Evolutionary conservation across 1,284 basidiomycete species (phyloP), one percentile per base, ranked within the genome.

Genomic region (Exsudoporus floridanus): DNA sequence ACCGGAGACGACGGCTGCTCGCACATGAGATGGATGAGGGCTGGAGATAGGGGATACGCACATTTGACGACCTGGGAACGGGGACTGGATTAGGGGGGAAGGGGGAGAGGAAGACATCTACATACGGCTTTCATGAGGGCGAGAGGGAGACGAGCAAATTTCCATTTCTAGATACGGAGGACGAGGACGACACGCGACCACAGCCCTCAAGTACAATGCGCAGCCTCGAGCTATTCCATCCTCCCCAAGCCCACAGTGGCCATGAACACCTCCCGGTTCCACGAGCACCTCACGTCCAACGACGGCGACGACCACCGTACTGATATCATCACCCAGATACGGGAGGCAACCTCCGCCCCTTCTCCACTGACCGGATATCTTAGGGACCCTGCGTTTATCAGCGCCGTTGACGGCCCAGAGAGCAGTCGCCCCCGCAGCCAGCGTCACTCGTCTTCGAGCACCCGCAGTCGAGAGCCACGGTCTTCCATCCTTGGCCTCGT

Each of bases 1-100:
- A 41, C 92, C 92, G 48, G 92, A 94, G 60, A 91, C 81, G 60
- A 92, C 91, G 67, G 90, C 92, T 94, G 65, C 40, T 54, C 44
- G 54, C 53, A 46, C 50, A 42, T 65, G 50, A 60, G 54, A 42
- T 38, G 19, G 31, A 31, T 25, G 44, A 43, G 18, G 10, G 5
- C 27, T 14, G 7, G 7, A 13, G n/a, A 54, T 46, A 33, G 23
- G 4, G 30, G 12, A 45, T 13, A 60, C 72, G 53, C 74, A 87
- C 85, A 88, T 80, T 88, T 88, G 60, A 88, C 84, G 64, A 86
- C 79, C 85, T 88, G 58, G 31, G 37, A 49, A 52, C 30, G 52
- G 35, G n/a, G 31, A 38, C 1, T 16, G 19, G 25, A 27, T 30
- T 5, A 31, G 21, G 44, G 18, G 28, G 16, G 46, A 36, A 33